Conservation (phyloP, 441 rosid genomes). For the Monsonia emarginata region DNA sequence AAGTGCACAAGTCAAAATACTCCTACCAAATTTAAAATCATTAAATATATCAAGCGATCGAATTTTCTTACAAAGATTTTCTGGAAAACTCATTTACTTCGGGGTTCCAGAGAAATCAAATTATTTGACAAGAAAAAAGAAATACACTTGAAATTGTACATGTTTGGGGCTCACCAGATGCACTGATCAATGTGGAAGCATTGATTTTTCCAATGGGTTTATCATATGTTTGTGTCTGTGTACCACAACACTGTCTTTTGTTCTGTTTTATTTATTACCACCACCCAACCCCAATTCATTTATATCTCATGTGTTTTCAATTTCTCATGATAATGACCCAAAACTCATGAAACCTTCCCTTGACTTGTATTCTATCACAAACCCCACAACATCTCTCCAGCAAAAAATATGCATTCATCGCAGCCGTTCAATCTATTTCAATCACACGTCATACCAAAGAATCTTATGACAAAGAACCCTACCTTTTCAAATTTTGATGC, state of each 20-base stretch:
- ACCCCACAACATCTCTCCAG: not conserved
- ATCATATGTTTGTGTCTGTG: not conserved
- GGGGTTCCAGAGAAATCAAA: too few relatives aligned
- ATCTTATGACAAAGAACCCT: not conserved
- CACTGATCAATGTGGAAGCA: slow-evolving; percentile 7
- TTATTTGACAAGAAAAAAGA: not conserved
- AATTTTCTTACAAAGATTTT: too few relatives aligned
- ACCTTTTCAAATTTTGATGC: not conserved
- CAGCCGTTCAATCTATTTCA: not conserved
- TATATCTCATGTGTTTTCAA: not conserved
- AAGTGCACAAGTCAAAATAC: too few relatives aligned
- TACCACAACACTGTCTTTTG: not conserved
- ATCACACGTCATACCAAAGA: not conserved
- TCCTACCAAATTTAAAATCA: too few relatives aligned
- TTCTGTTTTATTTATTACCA: slow-evolving; percentile 16
- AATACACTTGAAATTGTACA: not conserved
- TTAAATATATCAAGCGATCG: too few relatives aligned
- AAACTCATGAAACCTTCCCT: slow-evolving; percentile 8
- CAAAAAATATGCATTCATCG: not conserved
- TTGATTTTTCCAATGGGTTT: not conserved
- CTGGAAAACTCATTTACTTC: too few relatives aligned
- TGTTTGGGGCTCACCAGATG: not conserved
- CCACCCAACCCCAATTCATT: slow-evolving; percentile 4
- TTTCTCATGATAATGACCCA: slow-evolving; percentile 18
- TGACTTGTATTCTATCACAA: not conserved